Percentiles rank a stretch among this genome's conserved stretches.
Conservation (phyloP, 1,139 yeast species). For the Lodderomyces oxycetoniae region DNA sequence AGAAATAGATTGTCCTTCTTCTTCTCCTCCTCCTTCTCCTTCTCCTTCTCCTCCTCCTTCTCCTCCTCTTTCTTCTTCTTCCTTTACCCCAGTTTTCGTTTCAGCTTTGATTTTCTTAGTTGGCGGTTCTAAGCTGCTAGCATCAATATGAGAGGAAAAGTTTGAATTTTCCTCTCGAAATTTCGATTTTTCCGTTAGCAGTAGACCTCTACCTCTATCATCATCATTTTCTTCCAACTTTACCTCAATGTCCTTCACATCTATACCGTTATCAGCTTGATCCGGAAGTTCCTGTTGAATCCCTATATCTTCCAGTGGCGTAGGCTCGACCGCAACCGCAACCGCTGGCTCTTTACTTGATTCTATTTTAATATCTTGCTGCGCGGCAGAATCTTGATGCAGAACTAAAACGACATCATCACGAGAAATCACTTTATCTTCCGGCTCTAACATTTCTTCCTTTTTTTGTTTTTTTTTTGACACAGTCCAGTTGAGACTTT, state of each 20-base stretch:
- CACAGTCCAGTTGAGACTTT: too few species aligned
- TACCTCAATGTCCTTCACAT: neutral
- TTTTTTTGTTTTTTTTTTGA: too few species aligned
- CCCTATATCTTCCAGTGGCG: too few species aligned
- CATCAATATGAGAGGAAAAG: too few species aligned
- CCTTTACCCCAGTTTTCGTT: neutral
- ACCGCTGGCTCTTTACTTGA: neutral
- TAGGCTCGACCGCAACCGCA: too few species aligned
- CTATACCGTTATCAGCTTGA: neutral
- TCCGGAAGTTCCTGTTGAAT: neutral
- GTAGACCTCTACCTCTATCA: too few species aligned
- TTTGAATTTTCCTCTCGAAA: neutral
- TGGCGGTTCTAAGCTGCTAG: constrained; percentile 5
- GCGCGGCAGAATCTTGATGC: neutral
- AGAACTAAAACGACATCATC: neutral
- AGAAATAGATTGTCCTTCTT: too few species aligned
- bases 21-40: constrained; percentile 1
- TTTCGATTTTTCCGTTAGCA: too few species aligned
- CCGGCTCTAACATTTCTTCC: constrained; percentile 1
- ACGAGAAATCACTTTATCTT: too few species aligned
- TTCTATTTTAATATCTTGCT: neutral
- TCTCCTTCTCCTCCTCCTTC: neutral
- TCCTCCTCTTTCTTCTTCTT: neutral
- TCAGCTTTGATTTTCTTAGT: constrained; percentile 13
- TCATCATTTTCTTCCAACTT: constrained; percentile 1